These are phyloP conservation scores for Naumovozyma baii DNA, from an alignment of 805 yeast species.

Conservation along the genomic window DNA sequence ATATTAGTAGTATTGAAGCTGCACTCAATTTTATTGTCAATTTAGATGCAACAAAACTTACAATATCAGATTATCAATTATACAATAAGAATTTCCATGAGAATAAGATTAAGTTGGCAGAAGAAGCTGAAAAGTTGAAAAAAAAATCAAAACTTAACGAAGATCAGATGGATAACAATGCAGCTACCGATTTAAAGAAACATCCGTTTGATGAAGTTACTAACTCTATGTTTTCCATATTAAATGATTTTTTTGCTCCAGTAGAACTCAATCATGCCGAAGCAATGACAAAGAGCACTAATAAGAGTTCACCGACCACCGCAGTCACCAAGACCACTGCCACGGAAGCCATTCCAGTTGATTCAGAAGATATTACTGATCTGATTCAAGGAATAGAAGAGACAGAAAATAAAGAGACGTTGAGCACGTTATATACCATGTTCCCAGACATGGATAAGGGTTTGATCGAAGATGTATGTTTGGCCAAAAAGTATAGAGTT, in stretches of 20 bases:
- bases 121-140: slow-evolving; percentile 17
- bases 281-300: background rate
- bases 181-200: background rate
- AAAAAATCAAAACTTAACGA: background rate
- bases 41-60: slow-evolving; percentile 46
- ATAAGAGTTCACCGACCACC: no score
- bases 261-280: background rate
- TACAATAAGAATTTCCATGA: slow-evolving; percentile 37
- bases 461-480: slow-evolving; percentile 59
- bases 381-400: slow-evolving; percentile 33
- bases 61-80: slow-evolving; percentile 52
- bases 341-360: background rate
- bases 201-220: slow-evolving; percentile 24
- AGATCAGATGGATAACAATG: background rate
- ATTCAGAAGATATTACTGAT: slow-evolving; percentile 11
- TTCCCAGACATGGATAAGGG: slow-evolving; percentile 67
- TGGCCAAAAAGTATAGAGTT: slow-evolving; percentile 52
- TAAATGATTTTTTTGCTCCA: slow-evolving; percentile 17
- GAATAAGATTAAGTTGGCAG: slow-evolving; percentile 36
- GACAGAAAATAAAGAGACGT: slow-evolving; percentile 38
- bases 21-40: slow-evolving; percentile 73
- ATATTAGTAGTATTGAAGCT: slow-evolving; percentile 80
- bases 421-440: slow-evolving; percentile 49
- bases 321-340: background rate
- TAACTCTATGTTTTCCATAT: slow-evolving; percentile 13